Conservation (phyloP, 1,139 yeast species). For the Arxiozyma slooffiae region DNA sequence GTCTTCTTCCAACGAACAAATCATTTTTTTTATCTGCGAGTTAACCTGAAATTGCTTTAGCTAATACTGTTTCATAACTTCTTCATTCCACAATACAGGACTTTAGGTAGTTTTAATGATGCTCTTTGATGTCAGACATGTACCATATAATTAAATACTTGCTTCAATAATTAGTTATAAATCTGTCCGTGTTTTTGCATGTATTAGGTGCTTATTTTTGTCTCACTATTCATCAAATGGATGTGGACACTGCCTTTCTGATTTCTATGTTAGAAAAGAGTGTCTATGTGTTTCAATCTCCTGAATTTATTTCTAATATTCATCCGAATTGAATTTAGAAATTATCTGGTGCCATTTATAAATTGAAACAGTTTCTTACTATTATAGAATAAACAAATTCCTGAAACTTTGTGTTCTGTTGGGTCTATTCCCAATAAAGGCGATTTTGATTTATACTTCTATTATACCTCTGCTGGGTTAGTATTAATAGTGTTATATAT, state of each 20-base stretch:
- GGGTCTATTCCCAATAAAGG: slow-evolving; percentile 4
- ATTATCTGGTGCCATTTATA: slow-evolving; percentile 38
- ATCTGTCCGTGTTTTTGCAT: slow-evolving; percentile 12
- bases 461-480: neutral
- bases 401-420: slow-evolving; percentile 23
- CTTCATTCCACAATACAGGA: too few relatives aligned
- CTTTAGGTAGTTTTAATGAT: too few relatives aligned
- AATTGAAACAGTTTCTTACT: slow-evolving; percentile 35
- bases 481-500: slow-evolving; percentile 4
- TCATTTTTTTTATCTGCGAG: too few relatives aligned
- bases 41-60: too few relatives aligned
- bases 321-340: slow-evolving; percentile 8
- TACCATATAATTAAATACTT: too few relatives aligned
- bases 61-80: too few relatives aligned
- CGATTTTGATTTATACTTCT: slow-evolving; percentile 5
- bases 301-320: slow-evolving; percentile 1
- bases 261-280: slow-evolving; percentile 34
- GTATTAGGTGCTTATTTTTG: slow-evolving; percentile 11
- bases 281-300: slow-evolving; percentile 8
- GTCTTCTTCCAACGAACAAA: too few relatives aligned
- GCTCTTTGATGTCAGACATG: too few relatives aligned
- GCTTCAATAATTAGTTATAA: slow-evolving; percentile 22
- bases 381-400: slow-evolving; percentile 29
- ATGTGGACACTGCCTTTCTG: slow-evolving; percentile 20
- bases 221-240: slow-evolving; percentile 17